A percentile compares a stretch with the other conserved stretches of the same genome.
Evolutionary conservation across 148 eudicot species (phyloP).

Genomic region (Pouteria glomerata): DNA sequence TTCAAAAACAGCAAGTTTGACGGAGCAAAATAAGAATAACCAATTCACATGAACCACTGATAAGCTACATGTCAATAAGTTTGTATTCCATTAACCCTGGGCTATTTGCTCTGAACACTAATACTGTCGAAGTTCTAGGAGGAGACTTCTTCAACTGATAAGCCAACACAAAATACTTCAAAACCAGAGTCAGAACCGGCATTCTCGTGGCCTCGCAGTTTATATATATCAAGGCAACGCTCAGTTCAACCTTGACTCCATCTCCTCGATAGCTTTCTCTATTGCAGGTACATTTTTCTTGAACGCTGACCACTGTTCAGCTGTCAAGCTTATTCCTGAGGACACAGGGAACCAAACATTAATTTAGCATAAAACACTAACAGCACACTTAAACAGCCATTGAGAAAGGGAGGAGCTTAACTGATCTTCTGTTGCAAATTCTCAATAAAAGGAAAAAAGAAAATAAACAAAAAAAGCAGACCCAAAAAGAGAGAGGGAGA

Average conservation of each 20-base stretch:
- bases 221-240: not conserved
- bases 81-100: no score
- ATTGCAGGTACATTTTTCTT: slow-evolving; percentile 72
- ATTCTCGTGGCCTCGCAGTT: not conserved
- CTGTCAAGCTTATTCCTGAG: slow-evolving; percentile 80
- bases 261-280: slow-evolving; percentile 74
- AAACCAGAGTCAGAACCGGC: no score
- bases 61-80: no score
- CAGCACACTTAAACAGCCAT: not conserved
- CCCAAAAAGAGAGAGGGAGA: no score
- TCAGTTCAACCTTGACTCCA: slow-evolving; percentile 41
- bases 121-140: no score
- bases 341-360: not conserved
- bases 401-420: not conserved
- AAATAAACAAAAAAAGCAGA: not conserved
- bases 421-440: not conserved
- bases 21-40: no score
- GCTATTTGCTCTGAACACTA: no score
- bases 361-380: not conserved
- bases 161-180: no score
- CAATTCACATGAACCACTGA: no score
- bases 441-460: not conserved
- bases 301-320: slow-evolving; percentile 82
- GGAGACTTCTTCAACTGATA: no score
- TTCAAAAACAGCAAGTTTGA: no score